Base-by-base conservation (phyloP, 2,329 filamentous ascomycete genomes). In the Sclerotinia subarctica region DNA sequence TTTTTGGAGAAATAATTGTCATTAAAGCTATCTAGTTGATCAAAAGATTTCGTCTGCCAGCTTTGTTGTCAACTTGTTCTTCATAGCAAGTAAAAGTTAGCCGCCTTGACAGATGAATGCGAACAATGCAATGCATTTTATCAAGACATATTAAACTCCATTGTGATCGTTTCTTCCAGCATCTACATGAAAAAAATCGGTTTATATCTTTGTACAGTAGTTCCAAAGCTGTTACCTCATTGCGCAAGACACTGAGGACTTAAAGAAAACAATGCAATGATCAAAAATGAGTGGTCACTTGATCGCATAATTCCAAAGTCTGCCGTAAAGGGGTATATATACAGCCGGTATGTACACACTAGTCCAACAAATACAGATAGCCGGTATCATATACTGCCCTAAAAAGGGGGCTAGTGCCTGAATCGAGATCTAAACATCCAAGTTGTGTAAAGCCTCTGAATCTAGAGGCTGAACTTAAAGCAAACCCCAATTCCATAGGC, bases 221-320 rank as follows among this genome's bases (percentile, higher is more conserved):
- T n/a, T 47, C 21, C 44, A 35, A 62, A 5, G 26, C 26, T 11
- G 3, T 6, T 5, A 35, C 19, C n/a, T 6, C 8, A 13, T 26
- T 26, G 13, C 29, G 5, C 2, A 1, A 10, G 2, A 6, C 8
- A 8, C 8, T 38, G n/a, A 10, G 2, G 5, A 35, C 1, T 3
- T 7, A 2, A 2, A 24, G 15, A 38, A 17, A 4, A 6, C 0
- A 24, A 51, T 49, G 10, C 21, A 51, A 35, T 2, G 8, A 19
- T 17, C 21, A 19, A 1, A 13, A 6, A 13, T 19, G 6, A 35
- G 44, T 60, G 10, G 38, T n/a, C 6, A 11, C 5, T 21, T 19
- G 21, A 13, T 51, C 24, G 35, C 13, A 1, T 2, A 38, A 24
- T 1, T 10, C 7, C 26, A 13, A n/a, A 38, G 15, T 21, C 11